These are phyloP conservation scores for Pisolithus marmoratus DNA, from an alignment of 768 basidiomycete species.

Conservation along the genomic window DNA sequence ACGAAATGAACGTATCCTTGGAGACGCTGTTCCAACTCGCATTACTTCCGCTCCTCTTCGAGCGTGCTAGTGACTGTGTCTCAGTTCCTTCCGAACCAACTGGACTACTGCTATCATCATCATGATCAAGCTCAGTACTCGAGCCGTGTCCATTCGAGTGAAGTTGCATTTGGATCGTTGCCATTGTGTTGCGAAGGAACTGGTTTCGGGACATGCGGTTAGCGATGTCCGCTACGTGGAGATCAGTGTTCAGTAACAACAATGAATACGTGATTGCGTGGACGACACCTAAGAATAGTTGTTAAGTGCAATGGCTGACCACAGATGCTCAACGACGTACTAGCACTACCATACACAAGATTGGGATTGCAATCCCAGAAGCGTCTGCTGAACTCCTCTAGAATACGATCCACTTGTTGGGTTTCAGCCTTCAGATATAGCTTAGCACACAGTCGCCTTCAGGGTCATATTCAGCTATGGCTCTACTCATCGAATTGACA, in stretches of 20 bases:
- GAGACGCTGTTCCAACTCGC: slow-evolving; percentile 81
- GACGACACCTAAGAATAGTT: slow-evolving; percentile 62
- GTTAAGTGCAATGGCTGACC: neutral
- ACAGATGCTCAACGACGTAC: slow-evolving; percentile 40
- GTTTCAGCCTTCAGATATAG: slow-evolving; percentile 94
- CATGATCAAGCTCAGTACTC: slow-evolving; percentile 56
- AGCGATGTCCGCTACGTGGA: slow-evolving; percentile 89
- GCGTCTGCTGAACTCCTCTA: slow-evolving; percentile 84
- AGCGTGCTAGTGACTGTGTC: slow-evolving; percentile 38
- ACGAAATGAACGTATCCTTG: slow-evolving; percentile 47
- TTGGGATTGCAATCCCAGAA: slow-evolving; percentile 90
- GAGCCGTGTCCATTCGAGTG: slow-evolving; percentile 53
- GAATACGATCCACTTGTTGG: slow-evolving; percentile 95
- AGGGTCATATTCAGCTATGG: neutral
- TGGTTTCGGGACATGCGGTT: slow-evolving; percentile 88
- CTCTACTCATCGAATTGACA: neutral
- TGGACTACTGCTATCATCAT: slow-evolving; percentile 60
- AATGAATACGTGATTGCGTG: slow-evolving; percentile 93
- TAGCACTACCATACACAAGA: slow-evolving; percentile 75
- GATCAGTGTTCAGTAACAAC: slow-evolving; percentile 91
- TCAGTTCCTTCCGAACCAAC: slow-evolving; percentile 56
- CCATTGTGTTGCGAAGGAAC: slow-evolving; percentile 89
- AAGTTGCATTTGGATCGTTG: slow-evolving; percentile 76
- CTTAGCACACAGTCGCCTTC: slow-evolving; percentile 82
- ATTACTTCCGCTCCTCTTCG: slow-evolving; percentile 78